Evolutionary conservation across 176 grass and related monocot species (phyloP), one percentile per base, ranked within the genome.

Genomic region (Oryza longistaminata): DNA sequence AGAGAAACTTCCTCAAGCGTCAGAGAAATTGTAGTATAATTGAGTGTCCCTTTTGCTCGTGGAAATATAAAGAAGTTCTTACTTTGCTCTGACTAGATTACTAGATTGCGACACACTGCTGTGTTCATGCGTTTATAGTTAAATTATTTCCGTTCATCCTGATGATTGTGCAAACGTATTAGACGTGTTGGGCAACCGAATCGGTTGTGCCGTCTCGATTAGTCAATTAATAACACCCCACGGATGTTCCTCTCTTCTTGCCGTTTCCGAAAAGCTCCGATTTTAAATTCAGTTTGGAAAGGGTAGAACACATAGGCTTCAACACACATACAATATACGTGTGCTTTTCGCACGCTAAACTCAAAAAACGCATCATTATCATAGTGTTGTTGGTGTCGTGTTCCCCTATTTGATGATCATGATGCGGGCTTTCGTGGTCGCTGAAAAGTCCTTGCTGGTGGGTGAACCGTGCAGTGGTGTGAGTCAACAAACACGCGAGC

Each of bases 11-110:
- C 73, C 34, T 82, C 68, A 3, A 61, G 61, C 68, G 74, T 82
- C 88, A 22, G 79, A 86, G 74, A 68, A 74, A 86, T 22, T 87
- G 80, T 83, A 87, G 62, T 62, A 78, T 87, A 83, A 60, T 78
- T 55, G 43, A 33, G 71, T 71, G 70, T 11, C 40, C 26, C 52
- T 64, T 49, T 64, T 33, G 42, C 27, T 39, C n/a, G 45, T 67
- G 58, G 74, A 77, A 77, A 29, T 29, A 65, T n/a, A 79, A 66
- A 26, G 25, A 74, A 48, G 49, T 53, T 64, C 44, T 50, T 75
- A 44, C n/a, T 81, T 26, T 43, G 15, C 50, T 52, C 68, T 69
- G 84, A 90, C 84, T 78, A 49, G 27, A 87, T 82, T 76, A 90
- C 84, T 78, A 49, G 27, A 87, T 82, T 76, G 6, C 19, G 19